Percentiles rank a stretch among this genome's conserved stretches.
Evolutionary conservation across 75 land plant species (phyloP).

Genomic region (Cryptomeria japonica): DNA sequence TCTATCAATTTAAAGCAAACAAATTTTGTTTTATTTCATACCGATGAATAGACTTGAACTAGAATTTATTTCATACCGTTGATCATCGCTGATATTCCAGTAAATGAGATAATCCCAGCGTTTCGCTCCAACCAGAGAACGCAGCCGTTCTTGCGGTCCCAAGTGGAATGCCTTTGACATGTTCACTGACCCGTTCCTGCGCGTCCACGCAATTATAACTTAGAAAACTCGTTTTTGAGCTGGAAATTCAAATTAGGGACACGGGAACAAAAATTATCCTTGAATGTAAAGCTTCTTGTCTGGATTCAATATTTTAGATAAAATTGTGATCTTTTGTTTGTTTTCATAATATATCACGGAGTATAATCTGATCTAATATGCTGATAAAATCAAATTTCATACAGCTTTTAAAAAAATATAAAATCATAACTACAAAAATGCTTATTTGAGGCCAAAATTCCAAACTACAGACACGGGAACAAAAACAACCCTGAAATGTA

Average conservation of each 20-base stretch:
- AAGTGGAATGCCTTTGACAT: not conserved
- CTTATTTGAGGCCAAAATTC: not conserved
- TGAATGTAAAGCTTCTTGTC: too few relatives aligned
- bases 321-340: too few relatives aligned
- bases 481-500: not conserved
- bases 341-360: too few relatives aligned
- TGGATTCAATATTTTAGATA: too few relatives aligned
- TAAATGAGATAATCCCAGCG: conserved; percentile 81
- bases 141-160: conserved; percentile 43
- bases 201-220: not conserved
- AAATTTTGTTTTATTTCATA: not conserved
- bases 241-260: not conserved
- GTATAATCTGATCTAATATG: too few relatives aligned
- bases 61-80: conserved; percentile 39
- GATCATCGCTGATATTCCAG: conserved; percentile 69
- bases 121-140: conserved; percentile 58
- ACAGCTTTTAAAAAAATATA: too few relatives aligned
- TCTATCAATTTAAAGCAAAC: not conserved
- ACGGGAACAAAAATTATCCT: not conserved
- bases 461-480: not conserved
- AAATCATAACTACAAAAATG: too few relatives aligned
- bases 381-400: too few relatives aligned
- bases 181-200: conserved; percentile 13
- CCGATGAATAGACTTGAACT: conserved; percentile 30
- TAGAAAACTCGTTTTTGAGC: not conserved